Percentiles rank a stretch among this genome's conserved stretches.
Evolutionary conservation across 2,329 filamentous ascomycete species (phyloP).

Genomic region (Pseudophaeomoniella oleicola): DNA sequence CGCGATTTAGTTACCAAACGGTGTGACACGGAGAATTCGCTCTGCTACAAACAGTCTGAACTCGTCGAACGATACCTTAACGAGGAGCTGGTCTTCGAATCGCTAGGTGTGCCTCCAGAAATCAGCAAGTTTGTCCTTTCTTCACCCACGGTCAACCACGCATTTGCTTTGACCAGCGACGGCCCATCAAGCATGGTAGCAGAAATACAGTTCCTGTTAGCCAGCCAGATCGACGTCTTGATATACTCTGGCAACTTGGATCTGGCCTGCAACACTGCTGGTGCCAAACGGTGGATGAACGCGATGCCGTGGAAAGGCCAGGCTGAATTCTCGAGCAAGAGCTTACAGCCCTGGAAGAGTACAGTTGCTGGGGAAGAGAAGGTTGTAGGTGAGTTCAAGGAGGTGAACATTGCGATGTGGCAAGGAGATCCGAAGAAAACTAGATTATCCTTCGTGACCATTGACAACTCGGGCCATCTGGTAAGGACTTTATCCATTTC

Average conservation of each 20-base stretch:
- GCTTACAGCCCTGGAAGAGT: slow-evolving; percentile 8
- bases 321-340: slow-evolving; percentile 8
- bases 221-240: slow-evolving; percentile 21
- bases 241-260: slow-evolving; percentile 27
- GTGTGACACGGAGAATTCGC: background rate
- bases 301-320: slow-evolving; percentile 11
- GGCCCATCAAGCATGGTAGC: slow-evolving; percentile 15
- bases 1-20: background rate
- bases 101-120: background rate
- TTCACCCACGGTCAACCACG: background rate
- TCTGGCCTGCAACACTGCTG: slow-evolving; percentile 26
- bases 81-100: background rate
- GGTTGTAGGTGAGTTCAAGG: slow-evolving; percentile 7
- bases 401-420: slow-evolving; percentile 5
- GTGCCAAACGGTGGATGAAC: slow-evolving; percentile 15
- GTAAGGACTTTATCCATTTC: slow-evolving; percentile 12
- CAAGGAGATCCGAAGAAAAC: slow-evolving; percentile 2
- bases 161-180: background rate
- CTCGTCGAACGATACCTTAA: background rate
- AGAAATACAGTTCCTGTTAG: slow-evolving; percentile 20
- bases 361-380: slow-evolving; percentile 3
- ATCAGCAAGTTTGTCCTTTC: too few relatives aligned
- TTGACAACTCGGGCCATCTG: slow-evolving; percentile 28
- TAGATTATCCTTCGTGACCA: slow-evolving; percentile 9
- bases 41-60: background rate